These are phyloP conservation scores for Sphagnum fallax DNA, from an alignment of 228 moss, liverwort and hornwort genomes.

Conservation along the genomic window DNA sequence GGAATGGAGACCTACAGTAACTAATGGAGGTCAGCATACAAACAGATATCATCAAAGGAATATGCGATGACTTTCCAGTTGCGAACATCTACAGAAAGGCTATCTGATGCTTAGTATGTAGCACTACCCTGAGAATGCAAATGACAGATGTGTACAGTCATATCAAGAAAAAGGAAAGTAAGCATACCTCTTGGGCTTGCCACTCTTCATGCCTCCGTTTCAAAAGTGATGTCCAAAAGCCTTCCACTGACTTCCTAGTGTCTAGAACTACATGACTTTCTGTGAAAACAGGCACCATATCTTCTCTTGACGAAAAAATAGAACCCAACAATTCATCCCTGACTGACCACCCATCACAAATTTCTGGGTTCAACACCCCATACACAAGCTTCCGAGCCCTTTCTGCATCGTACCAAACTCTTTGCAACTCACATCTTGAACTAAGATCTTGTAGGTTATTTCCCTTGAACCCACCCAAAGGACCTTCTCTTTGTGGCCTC, in stretches of 20 bases:
- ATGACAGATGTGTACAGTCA: too few species aligned
- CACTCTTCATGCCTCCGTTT: slow-evolving; percentile 48
- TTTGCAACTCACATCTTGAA: background rate
- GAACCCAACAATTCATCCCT: slow-evolving; percentile 32
- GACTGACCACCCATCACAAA: slow-evolving; percentile 19
- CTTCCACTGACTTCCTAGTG: slow-evolving; percentile 27
- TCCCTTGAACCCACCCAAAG: too few species aligned
- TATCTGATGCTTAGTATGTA: too few species aligned
- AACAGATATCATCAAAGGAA: background rate
- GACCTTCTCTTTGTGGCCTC: too few species aligned
- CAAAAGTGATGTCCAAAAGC: slow-evolving; percentile 39
- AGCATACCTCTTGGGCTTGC: slow-evolving; percentile 46
- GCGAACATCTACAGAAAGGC: too few species aligned
- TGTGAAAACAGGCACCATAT: slow-evolving; percentile 32
- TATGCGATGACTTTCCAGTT: too few species aligned
- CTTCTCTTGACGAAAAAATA: slow-evolving; percentile 34
- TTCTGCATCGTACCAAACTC: slow-evolving; percentile 27
- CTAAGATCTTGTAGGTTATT: too few species aligned
- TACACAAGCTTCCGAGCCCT: slow-evolving; percentile 28
- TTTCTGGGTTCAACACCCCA: slow-evolving; percentile 23
- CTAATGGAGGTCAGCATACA: background rate
- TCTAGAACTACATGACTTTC: slow-evolving; percentile 27
- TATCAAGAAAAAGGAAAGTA: too few species aligned
- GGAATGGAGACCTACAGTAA: background rate
- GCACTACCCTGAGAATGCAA: too few species aligned